Base-by-base conservation (phyloP, 345 rosid genomes). In the Xanthoceras sorbifolium region DNA sequence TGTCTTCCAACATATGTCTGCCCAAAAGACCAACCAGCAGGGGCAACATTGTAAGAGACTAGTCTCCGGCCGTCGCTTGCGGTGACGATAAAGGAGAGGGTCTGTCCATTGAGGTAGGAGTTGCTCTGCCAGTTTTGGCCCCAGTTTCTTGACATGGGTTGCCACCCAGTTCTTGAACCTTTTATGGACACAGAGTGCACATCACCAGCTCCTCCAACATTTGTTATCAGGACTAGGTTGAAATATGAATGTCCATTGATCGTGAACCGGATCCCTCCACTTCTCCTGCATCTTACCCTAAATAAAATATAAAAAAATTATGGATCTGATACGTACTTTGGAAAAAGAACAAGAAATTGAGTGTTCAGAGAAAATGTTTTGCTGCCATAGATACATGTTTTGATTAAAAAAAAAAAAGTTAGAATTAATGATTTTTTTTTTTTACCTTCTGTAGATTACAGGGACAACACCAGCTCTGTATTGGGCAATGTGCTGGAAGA, bases 61-160 rank as follows among this genome's bases (percentile, higher is more conserved):
- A 88, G 86, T 22, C 86, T 82, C 44, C 89, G 90, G 28, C 92
- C 89, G 64, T 90, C 88, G 69, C 96, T 86, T 28, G 92, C 77
- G 20, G 90, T 90, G 40, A 91, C 93, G 28, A 87, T 59, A 75
- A 91, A 91, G 9, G 96, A 91, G 81, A 91, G 90, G 77, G 81
- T 78, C 79, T 91, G 93, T 15, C 96, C 96, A 67, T 88, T 88
- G 23, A 91, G 90, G 72, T 88, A 82, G n/a, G 93, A 84, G 71
- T 91, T 89, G 84, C 96, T 91, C 81, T 91, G 96, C 96, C 96
- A 91, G 69, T 91, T 91, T 68, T 91, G 96, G 36, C 96, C 96
- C 96, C 96, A 91, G n/a, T 91, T 91, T 69, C 96, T 84, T 17
- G 93, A 90, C 93, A 91, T 90, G 26, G 84, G 75, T 65, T 90